Percentiles rank a stretch among this genome's conserved stretches.
Conservation (phyloP, 1,284 basidiomycete species). For the Polyporus tsugae region DNA sequence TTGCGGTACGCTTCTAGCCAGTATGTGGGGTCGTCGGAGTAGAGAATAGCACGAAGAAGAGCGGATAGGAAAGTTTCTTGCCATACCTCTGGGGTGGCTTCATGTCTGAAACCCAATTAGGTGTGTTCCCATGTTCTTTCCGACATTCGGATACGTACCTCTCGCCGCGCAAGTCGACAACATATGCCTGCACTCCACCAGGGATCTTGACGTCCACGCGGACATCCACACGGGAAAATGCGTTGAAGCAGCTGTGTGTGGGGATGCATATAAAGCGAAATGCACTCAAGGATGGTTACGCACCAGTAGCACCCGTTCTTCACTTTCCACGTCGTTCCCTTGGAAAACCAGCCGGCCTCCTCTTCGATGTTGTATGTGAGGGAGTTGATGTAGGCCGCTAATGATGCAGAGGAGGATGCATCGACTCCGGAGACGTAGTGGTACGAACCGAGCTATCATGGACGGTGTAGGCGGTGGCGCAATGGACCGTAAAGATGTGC, state of each 20-base stretch:
- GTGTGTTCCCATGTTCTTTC: background rate
- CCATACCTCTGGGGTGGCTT: conserved; percentile 94
- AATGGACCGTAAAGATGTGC: conserved; percentile 15
- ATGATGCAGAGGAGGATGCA: conserved; percentile 95
- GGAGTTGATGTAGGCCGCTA: conserved; percentile 98
- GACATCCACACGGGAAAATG: conserved; percentile 96
- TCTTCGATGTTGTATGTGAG: conserved; percentile 96
- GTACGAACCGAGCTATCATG: conserved; percentile 84
- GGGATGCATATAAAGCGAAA: background rate
- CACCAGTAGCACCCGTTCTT: conserved; percentile 95
- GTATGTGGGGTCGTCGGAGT: conserved; percentile 95
- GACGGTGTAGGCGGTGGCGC: conserved; percentile 22
- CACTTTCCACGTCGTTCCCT: conserved; percentile 90
- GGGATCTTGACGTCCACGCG: conserved; percentile 99
- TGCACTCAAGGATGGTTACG: conserved; percentile 37
- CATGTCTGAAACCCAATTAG: conserved; percentile 65
- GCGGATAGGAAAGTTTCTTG: conserved; percentile 98
- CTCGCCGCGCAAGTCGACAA: conserved; percentile 94
- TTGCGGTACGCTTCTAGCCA: conserved; percentile 94
- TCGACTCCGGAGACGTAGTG: conserved; percentile 97
- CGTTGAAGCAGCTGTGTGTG: conserved; percentile 88
- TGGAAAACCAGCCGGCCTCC: conserved; percentile 91
- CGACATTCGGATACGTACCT: conserved; percentile 58
- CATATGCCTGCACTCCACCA: conserved; percentile 95
- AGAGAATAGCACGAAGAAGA: conserved; percentile 89